Percentiles rank a stretch among this genome's conserved stretches.
Evolutionary conservation across 176 grass and related monocot genomes (phyloP).

Genomic region (Oryza meridionalis): DNA sequence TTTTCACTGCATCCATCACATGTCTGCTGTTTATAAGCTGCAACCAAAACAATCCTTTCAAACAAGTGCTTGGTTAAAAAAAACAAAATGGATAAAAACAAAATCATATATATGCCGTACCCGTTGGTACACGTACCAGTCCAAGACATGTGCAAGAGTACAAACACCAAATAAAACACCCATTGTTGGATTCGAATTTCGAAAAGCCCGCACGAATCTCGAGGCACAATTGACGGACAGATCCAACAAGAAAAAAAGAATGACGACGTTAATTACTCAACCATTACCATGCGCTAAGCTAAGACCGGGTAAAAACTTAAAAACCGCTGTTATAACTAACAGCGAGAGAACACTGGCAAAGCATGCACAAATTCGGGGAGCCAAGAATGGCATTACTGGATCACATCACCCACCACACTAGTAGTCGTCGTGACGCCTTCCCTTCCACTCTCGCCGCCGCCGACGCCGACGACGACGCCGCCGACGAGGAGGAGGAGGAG

Average conservation of each 20-base stretch:
- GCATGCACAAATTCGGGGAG: slow-evolving; percentile 32
- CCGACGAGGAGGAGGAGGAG: background rate
- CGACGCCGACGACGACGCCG: background rate
- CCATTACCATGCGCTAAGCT: background rate
- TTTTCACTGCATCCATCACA: background rate
- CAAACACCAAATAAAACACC: background rate
- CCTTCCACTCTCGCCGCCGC: background rate
- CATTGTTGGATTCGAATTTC: background rate
- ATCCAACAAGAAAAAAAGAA: background rate
- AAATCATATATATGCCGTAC: background rate
- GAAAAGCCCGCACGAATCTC: background rate
- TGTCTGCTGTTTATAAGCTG: background rate
- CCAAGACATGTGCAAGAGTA: background rate
- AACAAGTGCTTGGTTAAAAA: background rate
- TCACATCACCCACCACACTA: background rate
- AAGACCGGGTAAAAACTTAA: background rate
- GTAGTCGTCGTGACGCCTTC: background rate
- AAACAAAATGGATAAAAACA: background rate
- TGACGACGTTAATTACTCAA: background rate
- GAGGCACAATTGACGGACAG: background rate
- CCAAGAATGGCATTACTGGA: slow-evolving; percentile 6
- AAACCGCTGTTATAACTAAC: background rate
- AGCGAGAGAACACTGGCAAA: background rate
- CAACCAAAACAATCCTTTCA: background rate
- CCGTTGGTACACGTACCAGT: background rate